Evolutionary conservation across 163 green algal species (phyloP).

Genomic region (Chlamydomonas reinhardtii): DNA sequence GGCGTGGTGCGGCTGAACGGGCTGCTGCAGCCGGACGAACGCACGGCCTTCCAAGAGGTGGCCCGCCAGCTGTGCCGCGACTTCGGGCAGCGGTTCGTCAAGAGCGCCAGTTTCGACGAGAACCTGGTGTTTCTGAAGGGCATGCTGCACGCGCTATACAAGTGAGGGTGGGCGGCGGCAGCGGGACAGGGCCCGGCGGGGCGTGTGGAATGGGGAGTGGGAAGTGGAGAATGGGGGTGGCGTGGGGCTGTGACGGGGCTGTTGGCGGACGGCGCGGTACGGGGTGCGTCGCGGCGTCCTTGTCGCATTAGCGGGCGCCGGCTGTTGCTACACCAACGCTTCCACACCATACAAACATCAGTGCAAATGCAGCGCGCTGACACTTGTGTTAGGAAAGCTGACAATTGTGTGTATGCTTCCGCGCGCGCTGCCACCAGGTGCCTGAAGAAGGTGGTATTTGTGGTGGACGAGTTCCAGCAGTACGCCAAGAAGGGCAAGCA

Average conservation of each 20-base stretch:
- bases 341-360: too few species aligned
- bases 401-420: too few species aligned
- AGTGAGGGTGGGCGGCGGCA: conserved; percentile 35
- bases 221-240: too few species aligned
- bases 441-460: conserved; percentile 80
- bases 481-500: conserved; percentile 82
- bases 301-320: too few species aligned
- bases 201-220: not conserved
- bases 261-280: not conserved
- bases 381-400: too few species aligned
- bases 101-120: conserved; percentile 77
- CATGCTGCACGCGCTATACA: conserved; percentile 79
- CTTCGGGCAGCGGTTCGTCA: conserved; percentile 70
- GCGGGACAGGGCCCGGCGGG: not conserved
- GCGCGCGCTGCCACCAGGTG: conserved; percentile 51
- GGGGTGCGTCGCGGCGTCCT: too few species aligned
- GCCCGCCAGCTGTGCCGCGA: conserved; percentile 86
- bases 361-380: too few species aligned
- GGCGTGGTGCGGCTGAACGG: conserved; percentile 81
- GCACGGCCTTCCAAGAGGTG: conserved; percentile 84
- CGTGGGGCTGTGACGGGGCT: too few species aligned
- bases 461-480: conserved; percentile 89
- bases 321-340: too few species aligned
- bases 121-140: conserved; percentile 90
- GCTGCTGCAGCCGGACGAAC: conserved; percentile 81